phyloP scores from a whole-genome alignment of 1,139 yeast species.

The Blastobotrys malaysiensis region DNA sequence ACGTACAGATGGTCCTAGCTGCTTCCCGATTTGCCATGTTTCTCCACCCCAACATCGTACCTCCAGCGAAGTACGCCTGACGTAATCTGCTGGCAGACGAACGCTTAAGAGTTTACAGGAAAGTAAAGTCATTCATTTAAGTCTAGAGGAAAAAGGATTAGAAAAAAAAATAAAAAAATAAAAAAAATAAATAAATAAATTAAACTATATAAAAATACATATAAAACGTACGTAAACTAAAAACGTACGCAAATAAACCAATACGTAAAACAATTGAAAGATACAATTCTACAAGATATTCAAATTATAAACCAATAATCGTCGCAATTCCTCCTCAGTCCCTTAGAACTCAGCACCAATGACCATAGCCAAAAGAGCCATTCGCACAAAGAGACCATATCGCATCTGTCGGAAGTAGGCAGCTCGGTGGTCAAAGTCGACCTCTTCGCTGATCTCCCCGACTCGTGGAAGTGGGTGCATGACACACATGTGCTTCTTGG shows the following conservation, averaged over 20 bases:
- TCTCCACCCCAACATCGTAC: too few relatives aligned
- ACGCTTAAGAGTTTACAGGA: too few relatives aligned
- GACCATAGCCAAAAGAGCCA: conserved; percentile 98
- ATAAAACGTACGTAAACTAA: conserved; percentile 5
- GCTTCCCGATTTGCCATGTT: too few relatives aligned
- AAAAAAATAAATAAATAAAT: conserved; percentile 6
- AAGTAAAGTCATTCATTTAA: too few relatives aligned
- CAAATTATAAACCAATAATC: background rate
- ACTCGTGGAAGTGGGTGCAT: conserved; percentile 99
- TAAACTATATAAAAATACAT: conserved; percentile 11
- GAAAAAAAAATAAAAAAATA: conserved; percentile 12
- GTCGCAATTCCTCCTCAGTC: background rate
- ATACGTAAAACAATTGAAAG: conserved; percentile 10
- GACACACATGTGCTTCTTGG: conserved; percentile 97
- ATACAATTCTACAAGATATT: background rate
- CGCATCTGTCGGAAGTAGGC: conserved; percentile 99
- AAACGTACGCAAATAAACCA: conserved; percentile 9
- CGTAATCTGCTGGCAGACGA: too few relatives aligned
- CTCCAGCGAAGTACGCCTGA: too few relatives aligned
- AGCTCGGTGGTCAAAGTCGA: conserved; percentile 98
- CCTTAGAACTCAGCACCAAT: conserved; percentile 53
- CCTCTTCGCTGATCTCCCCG: conserved; percentile 94
- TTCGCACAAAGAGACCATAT: conserved; percentile 95
- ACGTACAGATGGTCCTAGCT: too few relatives aligned
- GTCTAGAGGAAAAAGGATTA: conserved; percentile 10